Percentiles rank a stretch among this genome's conserved stretches.
Evolutionary conservation across 2,329 filamentous ascomycete species (phyloP).

Genomic region (Colletotrichum higginsianum): DNA sequence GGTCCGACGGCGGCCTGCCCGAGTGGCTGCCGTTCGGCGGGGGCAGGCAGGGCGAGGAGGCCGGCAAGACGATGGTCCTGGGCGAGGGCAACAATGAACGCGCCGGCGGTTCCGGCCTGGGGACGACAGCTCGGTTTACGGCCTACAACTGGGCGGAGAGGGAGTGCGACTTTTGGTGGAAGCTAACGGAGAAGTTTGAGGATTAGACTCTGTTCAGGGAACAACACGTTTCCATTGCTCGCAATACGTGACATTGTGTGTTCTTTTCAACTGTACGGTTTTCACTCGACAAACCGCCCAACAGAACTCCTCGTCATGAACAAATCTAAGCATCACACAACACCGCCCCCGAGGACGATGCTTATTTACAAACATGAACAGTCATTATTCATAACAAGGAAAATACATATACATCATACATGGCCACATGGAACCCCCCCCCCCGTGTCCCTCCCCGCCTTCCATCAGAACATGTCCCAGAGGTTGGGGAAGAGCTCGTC

Average conservation of each 20-base stretch:
- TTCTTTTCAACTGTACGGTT: no score
- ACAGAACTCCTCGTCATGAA: background rate
- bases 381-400: background rate
- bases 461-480: constrained; percentile 39
- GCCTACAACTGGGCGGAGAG: constrained; percentile 57
- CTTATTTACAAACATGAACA: no score
- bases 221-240: background rate
- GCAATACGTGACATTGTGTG: background rate
- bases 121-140: constrained; percentile 56
- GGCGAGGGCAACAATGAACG: constrained; percentile 65
- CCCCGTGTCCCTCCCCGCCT: background rate
- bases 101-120: constrained; percentile 56
- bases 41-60: constrained; percentile 46
- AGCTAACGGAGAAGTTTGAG: background rate
- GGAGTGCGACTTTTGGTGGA: background rate
- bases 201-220: background rate
- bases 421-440: background rate
- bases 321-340: background rate
- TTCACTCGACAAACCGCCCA: background rate
- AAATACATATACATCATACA: background rate
- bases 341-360: no score
- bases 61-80: constrained; percentile 57
- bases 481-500: constrained; percentile 40
- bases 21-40: constrained; percentile 42
- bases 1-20: constrained; percentile 43